Conservation (phyloP, 2,329 filamentous ascomycete species). For the Rutstroemia sp. region DNA sequence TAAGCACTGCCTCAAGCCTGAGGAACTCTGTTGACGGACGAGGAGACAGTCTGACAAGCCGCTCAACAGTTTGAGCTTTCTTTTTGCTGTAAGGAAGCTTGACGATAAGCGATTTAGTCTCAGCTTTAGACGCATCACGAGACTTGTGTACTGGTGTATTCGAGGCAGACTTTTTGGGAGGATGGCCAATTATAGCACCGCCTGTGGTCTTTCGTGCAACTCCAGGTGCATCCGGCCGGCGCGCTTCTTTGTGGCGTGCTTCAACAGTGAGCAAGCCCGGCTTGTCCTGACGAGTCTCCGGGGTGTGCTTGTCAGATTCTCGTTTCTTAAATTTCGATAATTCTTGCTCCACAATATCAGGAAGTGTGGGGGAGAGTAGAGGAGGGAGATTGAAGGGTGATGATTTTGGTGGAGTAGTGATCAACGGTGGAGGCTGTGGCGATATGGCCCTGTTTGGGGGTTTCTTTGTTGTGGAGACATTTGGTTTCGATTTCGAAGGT, state of each 20-base stretch:
- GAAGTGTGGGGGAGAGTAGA: slow-evolving; percentile 27
- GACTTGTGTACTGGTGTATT: slow-evolving; percentile 12
- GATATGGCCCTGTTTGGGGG: neutral
- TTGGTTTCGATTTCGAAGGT: slow-evolving; percentile 15
- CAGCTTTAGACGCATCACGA: slow-evolving; percentile 3
- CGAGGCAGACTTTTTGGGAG: slow-evolving; percentile 23
- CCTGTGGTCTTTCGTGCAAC: slow-evolving; percentile 27
- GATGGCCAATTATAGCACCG: slow-evolving; percentile 25
- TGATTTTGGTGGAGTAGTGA: slow-evolving; percentile 8
- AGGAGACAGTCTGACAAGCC: slow-evolving; percentile 22
- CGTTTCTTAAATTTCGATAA: slow-evolving; percentile 14
- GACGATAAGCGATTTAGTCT: slow-evolving; percentile 19
- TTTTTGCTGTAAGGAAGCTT: slow-evolving; percentile 28
- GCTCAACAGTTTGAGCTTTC: slow-evolving; percentile 20
- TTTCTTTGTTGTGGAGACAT: neutral
- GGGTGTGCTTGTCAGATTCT: slow-evolving; percentile 15
- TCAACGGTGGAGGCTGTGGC: slow-evolving; percentile 6
- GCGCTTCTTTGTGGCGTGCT: slow-evolving; percentile 26
- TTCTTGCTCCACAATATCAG: slow-evolving; percentile 26
- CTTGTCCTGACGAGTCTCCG: slow-evolving; percentile 3
- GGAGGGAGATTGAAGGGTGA: slow-evolving; percentile 20
- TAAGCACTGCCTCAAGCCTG: slow-evolving; percentile 11
- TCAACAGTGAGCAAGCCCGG: slow-evolving; percentile 23
- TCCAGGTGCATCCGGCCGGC: slow-evolving; percentile 26
- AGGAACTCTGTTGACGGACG: slow-evolving; percentile 12